These are phyloP conservation scores for Xylariaceae sp. DNA, from an alignment of 2,329 filamentous ascomycete species.

Conservation along the genomic window DNA sequence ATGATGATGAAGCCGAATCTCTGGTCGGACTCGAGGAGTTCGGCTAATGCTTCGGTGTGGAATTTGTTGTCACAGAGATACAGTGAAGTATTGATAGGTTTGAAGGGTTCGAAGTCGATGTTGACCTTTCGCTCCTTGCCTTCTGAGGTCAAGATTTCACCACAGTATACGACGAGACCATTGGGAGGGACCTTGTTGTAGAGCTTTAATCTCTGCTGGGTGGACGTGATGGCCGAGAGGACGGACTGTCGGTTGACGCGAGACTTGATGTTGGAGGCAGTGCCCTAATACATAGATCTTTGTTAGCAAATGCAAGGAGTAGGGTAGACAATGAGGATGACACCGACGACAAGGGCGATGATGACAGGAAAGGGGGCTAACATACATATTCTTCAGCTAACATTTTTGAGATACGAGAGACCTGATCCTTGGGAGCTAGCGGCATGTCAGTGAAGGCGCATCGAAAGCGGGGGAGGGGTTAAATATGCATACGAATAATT, in stretches of 20 bases:
- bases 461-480: conserved; percentile 26
- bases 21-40: conserved; percentile 96
- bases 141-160: conserved; percentile 98
- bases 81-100: conserved; percentile 98
- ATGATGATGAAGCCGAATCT: conserved; percentile 99
- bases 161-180: conserved; percentile 96
- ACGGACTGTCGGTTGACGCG: conserved; percentile 98
- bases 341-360: neutral
- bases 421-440: conserved; percentile 92
- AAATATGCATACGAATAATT: conserved; percentile 79
- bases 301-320: too few species aligned
- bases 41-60: conserved; percentile 93
- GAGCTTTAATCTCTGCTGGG: conserved; percentile 96
- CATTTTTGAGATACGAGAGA: conserved; percentile 97
- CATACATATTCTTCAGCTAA: conserved; percentile 99
- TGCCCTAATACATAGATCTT: conserved; percentile 59
- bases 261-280: conserved; percentile 98
- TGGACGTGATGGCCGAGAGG: conserved; percentile 96
- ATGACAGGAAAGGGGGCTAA: neutral
- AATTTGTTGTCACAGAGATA: conserved; percentile 99
- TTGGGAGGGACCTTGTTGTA: conserved; percentile 99
- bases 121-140: conserved; percentile 99
- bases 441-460: conserved; percentile 16
- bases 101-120: conserved; percentile 99
- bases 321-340: conserved; percentile 1